Evolutionary conservation across 495 filamentous ascomycete species (phyloP).

Genomic region (Aspergillus sclerotioniger): DNA sequence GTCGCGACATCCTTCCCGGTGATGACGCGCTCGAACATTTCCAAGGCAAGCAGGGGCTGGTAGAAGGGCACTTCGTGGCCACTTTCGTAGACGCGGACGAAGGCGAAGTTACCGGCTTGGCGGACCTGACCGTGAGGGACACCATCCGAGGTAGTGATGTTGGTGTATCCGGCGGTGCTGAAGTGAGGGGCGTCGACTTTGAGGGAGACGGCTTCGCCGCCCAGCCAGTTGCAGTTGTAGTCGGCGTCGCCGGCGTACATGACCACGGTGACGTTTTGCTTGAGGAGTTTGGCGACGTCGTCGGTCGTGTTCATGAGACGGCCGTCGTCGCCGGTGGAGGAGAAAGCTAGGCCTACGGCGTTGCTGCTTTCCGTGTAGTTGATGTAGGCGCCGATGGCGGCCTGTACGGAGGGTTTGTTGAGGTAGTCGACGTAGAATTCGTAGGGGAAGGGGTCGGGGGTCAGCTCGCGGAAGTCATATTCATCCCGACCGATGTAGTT

Average conservation of each 20-base stretch:
- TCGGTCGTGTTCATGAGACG: constrained; percentile 50
- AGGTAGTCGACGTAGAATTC: constrained; percentile 58
- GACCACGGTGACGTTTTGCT: constrained; percentile 50
- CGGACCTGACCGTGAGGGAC: constrained; percentile 63
- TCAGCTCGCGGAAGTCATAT: constrained; percentile 59
- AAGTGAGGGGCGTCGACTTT: constrained; percentile 47
- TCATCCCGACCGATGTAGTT: constrained; percentile 52
- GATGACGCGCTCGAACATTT: constrained; percentile 59
- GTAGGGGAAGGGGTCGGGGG: constrained; percentile 60
- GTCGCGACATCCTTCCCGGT: constrained; percentile 59
- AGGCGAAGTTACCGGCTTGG: constrained; percentile 67
- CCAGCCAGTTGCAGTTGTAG: constrained; percentile 64
- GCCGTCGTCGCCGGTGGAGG: constrained; percentile 56
- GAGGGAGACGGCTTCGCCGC: constrained; percentile 50
- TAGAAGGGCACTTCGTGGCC: constrained; percentile 73
- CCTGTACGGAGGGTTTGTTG: constrained; percentile 53
- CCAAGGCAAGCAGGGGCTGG: constrained; percentile 59
- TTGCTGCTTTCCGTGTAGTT: constrained; percentile 52
- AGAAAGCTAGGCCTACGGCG: constrained; percentile 50
- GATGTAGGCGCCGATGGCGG: constrained; percentile 56
- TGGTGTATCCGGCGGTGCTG: constrained; percentile 49
- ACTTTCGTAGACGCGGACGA: constrained; percentile 65
- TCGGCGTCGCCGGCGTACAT: constrained; percentile 63
- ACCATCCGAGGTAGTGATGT: constrained; percentile 54
- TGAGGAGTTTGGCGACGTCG: constrained; percentile 48